Evolutionary conservation across 164 flowering plant species (phyloP).

Genomic region (Vitis labrusca): DNA sequence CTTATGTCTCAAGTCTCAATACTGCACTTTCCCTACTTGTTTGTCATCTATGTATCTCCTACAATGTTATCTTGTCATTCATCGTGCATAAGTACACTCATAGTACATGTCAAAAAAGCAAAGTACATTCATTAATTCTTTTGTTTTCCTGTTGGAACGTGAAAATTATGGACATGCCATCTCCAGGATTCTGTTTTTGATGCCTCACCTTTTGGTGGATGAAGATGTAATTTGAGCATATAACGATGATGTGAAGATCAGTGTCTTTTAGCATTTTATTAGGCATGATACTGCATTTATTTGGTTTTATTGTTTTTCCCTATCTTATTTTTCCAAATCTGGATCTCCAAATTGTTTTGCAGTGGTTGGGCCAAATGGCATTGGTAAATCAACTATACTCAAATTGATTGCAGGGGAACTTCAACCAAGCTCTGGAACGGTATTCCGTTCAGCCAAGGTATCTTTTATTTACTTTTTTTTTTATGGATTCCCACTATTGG

Average conservation of each 20-base stretch:
- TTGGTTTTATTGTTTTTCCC: background rate
- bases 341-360: slow-evolving; percentile 16
- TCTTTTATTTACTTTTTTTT: slow-evolving; percentile 1
- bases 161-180: background rate
- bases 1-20: background rate
- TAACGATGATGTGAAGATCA: background rate
- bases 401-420: slow-evolving; percentile 93
- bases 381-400: slow-evolving; percentile 96
- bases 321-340: background rate
- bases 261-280: background rate
- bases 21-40: background rate
- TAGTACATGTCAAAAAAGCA: no score
- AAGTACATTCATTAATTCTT: background rate
- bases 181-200: background rate
- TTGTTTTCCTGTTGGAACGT: background rate
- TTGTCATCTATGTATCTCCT: background rate
- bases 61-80: no score
- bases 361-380: slow-evolving; percentile 99
- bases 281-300: background rate
- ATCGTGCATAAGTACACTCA: no score
- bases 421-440: slow-evolving; percentile 97
- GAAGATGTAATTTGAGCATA: background rate
- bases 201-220: background rate
- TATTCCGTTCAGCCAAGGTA: slow-evolving; percentile 98
- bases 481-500: background rate